Evolutionary conservation across 306 rosid species (phyloP), one percentile per base, ranked within the genome.

Genomic region (Albizia julibrissin): DNA sequence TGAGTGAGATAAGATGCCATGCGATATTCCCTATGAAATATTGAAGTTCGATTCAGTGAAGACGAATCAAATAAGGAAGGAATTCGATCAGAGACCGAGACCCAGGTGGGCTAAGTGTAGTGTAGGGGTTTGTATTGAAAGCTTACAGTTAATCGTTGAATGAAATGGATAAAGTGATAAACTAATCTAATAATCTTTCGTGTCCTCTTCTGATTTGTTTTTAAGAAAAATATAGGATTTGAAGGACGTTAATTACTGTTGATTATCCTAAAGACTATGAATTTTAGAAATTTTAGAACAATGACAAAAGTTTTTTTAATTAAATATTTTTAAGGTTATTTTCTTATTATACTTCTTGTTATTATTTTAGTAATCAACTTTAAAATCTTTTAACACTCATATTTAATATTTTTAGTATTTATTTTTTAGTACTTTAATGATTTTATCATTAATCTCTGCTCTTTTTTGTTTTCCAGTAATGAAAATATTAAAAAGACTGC

Each of bases 1-100:
- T 21, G 24, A 69, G 84, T 44, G 24, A 86, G 62, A 67, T 82
- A 86, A 24, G 85, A 72, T 70, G 97, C 95, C 98, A 94, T 92
- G 87, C 80, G n/a, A 29, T 79, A 79, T 18, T 61, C 39, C 22
- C 27, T 74, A 40, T 10, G 24, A 33, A 72, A 24, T 43, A 76
- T 39, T 34, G 40, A 78, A 78, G 67, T 66, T 78, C 64, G 77
- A 29, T 64, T 64, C 66, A 10, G 33, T 58, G 64, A 58, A 59
- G 10, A 59, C 5, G 39, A 64, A 64, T 12, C 69, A 40, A 29
- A 74, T 21, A 59, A 56, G 70, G 79, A 49, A 43, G 52, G 29
- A 86, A 74, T 81, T 47, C 26, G n/a, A 72, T 21, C 13, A 1
- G 22, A n/a, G 74, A 43, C 18, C 47, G 22, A 58, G 69, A 80